Conservation (phyloP, 345 rosid species). For the Durio zibethinus region DNA sequence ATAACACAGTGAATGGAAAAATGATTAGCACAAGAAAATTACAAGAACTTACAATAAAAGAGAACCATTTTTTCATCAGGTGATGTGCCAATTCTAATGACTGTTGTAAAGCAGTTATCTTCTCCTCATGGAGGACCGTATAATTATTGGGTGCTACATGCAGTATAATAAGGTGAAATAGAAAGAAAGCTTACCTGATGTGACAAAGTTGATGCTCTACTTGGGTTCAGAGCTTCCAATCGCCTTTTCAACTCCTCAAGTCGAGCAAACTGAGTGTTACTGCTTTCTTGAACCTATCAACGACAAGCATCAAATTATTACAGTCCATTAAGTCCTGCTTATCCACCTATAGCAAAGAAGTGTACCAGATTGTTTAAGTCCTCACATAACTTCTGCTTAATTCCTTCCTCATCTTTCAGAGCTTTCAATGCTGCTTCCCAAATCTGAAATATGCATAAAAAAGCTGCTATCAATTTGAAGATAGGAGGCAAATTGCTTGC, state of each 20-base stretch:
- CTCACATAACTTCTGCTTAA: conserved; percentile 75
- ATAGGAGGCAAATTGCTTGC: background rate
- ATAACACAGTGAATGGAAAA: background rate
- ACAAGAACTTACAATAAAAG: background rate
- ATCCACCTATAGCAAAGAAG: conserved; percentile 19
- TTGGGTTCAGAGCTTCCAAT: conserved; percentile 66
- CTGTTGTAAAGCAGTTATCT: background rate
- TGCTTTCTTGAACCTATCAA: conserved; percentile 75
- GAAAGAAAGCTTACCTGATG: conserved; percentile 43
- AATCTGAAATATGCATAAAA: conserved; percentile 31
- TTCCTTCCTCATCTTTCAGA: conserved; percentile 71
- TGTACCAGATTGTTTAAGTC: conserved; percentile 75
- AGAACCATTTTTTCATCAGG: background rate
- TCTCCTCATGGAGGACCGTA: background rate
- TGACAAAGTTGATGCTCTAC: conserved; percentile 41
- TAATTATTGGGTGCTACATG: background rate
- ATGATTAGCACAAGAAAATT: background rate
- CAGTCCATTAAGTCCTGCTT: background rate
- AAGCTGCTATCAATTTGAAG: conserved; percentile 3
- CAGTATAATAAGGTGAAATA: background rate
- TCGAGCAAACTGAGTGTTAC: conserved; percentile 58
- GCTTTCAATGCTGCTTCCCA: conserved; percentile 69
- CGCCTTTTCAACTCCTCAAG: conserved; percentile 77
- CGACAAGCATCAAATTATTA: background rate
- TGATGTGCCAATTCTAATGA: background rate